These are phyloP conservation scores for Hyphopichia fennica DNA, from an alignment of 1,139 yeast genomes.

Conservation along the genomic window DNA sequence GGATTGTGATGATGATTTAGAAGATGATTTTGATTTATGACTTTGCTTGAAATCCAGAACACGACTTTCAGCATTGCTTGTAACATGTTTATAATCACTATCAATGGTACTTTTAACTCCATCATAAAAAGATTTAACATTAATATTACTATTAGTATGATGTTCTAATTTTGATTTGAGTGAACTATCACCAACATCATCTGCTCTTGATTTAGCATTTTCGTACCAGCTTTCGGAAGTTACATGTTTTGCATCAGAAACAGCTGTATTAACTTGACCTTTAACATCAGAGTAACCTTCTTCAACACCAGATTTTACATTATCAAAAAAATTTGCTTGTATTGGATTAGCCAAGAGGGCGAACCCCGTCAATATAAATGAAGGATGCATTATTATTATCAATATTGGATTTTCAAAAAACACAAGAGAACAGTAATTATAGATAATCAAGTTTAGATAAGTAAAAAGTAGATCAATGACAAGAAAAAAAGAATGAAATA, in stretches of 20 bases:
- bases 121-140: neutral
- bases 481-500: neutral
- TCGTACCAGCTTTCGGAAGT: neutral
- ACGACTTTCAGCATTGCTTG: neutral
- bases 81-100: conserved; percentile 1
- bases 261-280: conserved; percentile 1
- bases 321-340: neutral
- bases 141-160: neutral
- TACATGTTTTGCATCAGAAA: neutral
- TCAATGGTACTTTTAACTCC: neutral
- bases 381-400: too few species aligned
- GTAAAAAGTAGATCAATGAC: neutral
- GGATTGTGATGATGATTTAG: conserved; percentile 1
- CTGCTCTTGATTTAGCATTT: neutral
- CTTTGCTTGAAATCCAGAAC: neutral
- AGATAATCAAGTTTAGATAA: too few species aligned
- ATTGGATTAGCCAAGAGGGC: neutral
- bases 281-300: conserved; percentile 1
- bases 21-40: conserved; percentile 1
- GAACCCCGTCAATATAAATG: neutral
- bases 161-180: neutral
- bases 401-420: neutral
- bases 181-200: neutral
- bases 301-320: neutral
- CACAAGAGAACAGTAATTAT: neutral